Evolutionary conservation across 257 asterid genomes (phyloP).

Genomic region (Asclepias syriaca): DNA sequence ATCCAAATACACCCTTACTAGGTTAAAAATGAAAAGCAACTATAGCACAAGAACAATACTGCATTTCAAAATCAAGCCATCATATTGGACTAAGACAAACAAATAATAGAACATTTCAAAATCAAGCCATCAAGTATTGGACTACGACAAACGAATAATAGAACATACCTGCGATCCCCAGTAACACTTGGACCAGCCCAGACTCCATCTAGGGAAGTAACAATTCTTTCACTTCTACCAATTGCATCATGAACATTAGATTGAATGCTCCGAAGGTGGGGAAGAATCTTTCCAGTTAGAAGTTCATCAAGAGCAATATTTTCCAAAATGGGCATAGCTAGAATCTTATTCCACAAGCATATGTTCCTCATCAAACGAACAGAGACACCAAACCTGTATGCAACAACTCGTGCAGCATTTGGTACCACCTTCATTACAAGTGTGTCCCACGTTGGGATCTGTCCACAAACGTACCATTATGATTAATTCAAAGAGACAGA

Average conservation of each 20-base stretch:
- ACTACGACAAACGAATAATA: background rate
- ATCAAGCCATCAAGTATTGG: background rate
- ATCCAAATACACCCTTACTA: background rate
- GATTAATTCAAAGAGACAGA: background rate
- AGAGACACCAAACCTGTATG: slow-evolving; percentile 79
- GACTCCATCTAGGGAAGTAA: slow-evolving; percentile 73
- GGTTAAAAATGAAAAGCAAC: background rate
- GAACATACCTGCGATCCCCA: slow-evolving; percentile 56
- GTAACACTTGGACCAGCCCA: slow-evolving; percentile 76
- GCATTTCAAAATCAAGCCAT: background rate
- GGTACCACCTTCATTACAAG: slow-evolving; percentile 66
- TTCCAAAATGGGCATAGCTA: slow-evolving; percentile 71
- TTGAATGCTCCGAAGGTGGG: slow-evolving; percentile 80
- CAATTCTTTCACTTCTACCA: slow-evolving; percentile 64
- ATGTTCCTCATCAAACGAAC: slow-evolving; percentile 82
- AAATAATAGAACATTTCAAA: slow-evolving; percentile 6
- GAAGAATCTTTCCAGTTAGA: slow-evolving; percentile 71
- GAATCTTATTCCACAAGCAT: slow-evolving; percentile 74
- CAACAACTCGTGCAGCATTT: slow-evolving; percentile 80
- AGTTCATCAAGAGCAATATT: slow-evolving; percentile 78
- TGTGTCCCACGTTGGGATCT: slow-evolving; percentile 91
- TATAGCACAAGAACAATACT: background rate
- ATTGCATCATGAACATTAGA: slow-evolving; percentile 76
- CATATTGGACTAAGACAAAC: background rate
- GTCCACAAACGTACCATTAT: slow-evolving; percentile 10